A percentile compares a stretch with the other conserved stretches of the same genome.
phyloP scores from a whole-genome alignment of 768 basidiomycete genomes.

The Lactarius indigo region DNA sequence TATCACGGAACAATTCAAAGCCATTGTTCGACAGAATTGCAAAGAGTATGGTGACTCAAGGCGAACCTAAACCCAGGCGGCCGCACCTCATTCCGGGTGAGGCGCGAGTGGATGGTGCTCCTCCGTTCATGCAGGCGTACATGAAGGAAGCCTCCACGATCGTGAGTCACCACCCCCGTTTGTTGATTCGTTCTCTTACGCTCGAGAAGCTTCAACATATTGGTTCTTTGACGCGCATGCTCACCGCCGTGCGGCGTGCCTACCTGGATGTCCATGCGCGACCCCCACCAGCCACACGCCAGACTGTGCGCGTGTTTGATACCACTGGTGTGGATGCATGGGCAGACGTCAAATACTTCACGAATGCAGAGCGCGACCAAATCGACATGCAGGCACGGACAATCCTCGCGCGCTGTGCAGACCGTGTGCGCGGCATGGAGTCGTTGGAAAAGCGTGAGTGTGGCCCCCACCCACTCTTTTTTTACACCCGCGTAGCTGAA shows the following conservation, averaged over 20 bases:
- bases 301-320: conserved; percentile 53
- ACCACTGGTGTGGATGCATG: conserved; percentile 48
- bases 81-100: conserved; percentile 17
- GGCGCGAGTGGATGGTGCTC: conserved; percentile 18
- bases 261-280: conserved; percentile 80
- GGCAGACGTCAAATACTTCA: conserved; percentile 65
- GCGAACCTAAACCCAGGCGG: not conserved
- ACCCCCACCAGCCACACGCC: conserved; percentile 48
- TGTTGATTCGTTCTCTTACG: conserved; percentile 6
- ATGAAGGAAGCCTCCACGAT: conserved; percentile 73
- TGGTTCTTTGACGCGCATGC: conserved; percentile 63
- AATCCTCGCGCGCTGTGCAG: conserved; percentile 80
- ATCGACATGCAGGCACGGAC: conserved; percentile 90
- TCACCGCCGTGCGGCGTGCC: conserved; percentile 72
- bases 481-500: conserved; percentile 22
- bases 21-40: conserved; percentile 13
- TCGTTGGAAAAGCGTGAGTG: conserved; percentile 79
- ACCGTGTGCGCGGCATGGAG: conserved; percentile 87
- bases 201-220: conserved; percentile 64
- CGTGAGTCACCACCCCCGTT: conserved; percentile 38
- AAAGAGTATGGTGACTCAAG: conserved; percentile 4
- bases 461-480: conserved; percentile 17
- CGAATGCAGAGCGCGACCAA: conserved; percentile 91
- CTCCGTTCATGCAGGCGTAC: conserved; percentile 58
- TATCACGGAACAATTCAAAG: conserved; percentile 18